Conservation (phyloP, 495 filamentous ascomycete species). For the Penicilliopsis zonata region DNA sequence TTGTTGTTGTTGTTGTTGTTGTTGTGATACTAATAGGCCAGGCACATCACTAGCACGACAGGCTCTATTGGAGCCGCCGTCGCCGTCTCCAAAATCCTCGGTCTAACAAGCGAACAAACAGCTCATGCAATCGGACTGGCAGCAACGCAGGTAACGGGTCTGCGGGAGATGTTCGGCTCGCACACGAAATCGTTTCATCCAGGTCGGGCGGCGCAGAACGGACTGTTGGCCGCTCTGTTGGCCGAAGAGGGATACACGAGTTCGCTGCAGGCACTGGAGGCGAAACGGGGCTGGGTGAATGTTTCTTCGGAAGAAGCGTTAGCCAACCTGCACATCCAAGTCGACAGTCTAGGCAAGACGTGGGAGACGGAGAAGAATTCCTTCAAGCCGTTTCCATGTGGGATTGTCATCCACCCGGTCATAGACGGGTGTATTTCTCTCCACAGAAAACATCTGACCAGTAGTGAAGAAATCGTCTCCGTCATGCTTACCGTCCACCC, state of each 20-base stretch:
- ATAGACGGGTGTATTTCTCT: slow-evolving; percentile 40
- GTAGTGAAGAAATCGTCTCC: slow-evolving; percentile 4
- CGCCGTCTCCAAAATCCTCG: slow-evolving; percentile 32
- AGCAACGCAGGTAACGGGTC: slow-evolving; percentile 37
- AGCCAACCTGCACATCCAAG: slow-evolving; percentile 7
- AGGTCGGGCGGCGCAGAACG: slow-evolving; percentile 38
- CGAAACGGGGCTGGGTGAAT: slow-evolving; percentile 40
- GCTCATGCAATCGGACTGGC: slow-evolving; percentile 41
- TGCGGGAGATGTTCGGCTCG: slow-evolving; percentile 42
- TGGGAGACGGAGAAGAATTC: slow-evolving; percentile 43
- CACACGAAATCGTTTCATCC: slow-evolving; percentile 44
- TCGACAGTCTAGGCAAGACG: slow-evolving; percentile 5
- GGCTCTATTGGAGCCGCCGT: slow-evolving; percentile 40
- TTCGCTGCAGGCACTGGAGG: slow-evolving; percentile 34
- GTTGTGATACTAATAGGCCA: too few species aligned
- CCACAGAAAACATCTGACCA: slow-evolving; percentile 13
- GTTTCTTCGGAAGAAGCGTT: slow-evolving; percentile 26
- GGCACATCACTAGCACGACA: slow-evolving; percentile 40
- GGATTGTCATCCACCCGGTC: slow-evolving; percentile 43
- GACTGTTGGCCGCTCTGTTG: slow-evolving; percentile 37
- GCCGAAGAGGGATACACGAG: slow-evolving; percentile 36
- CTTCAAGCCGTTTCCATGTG: slow-evolving; percentile 46
- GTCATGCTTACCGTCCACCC: slow-evolving; percentile 34
- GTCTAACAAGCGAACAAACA: slow-evolving; percentile 20
- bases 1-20: slow-evolving; percentile 1